These are phyloP conservation scores for Neospermospora avenae DNA, from an alignment of 2,329 filamentous ascomycete species.

Conservation along the genomic window DNA sequence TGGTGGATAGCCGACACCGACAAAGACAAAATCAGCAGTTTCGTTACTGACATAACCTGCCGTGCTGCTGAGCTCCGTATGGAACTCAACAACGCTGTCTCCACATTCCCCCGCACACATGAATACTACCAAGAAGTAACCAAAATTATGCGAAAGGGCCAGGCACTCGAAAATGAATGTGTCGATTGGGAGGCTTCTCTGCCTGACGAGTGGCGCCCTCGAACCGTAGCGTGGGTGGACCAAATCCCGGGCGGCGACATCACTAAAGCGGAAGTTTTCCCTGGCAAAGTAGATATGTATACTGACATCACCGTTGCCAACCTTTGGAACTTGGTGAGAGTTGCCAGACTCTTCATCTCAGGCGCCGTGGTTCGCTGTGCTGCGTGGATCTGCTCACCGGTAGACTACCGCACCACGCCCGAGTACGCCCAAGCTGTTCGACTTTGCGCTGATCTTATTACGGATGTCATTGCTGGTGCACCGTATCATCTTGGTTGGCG, in stretches of 20 bases:
- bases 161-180: constrained; percentile 51
- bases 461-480: constrained; percentile 58
- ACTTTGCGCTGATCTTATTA: constrained; percentile 50
- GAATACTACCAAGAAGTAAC: constrained; percentile 50
- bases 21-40: constrained; percentile 48
- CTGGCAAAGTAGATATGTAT: constrained; percentile 58
- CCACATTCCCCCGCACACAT: constrained; percentile 43
- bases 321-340: constrained; percentile 54
- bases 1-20: constrained; percentile 58
- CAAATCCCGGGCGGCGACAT: constrained; percentile 51
- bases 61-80: constrained; percentile 53
- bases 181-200: constrained; percentile 49
- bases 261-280: constrained; percentile 52
- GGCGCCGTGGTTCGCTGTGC: constrained; percentile 56
- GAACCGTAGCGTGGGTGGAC: constrained; percentile 56
- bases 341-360: constrained; percentile 52
- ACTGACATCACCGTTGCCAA: constrained; percentile 56
- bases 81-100: constrained; percentile 50
- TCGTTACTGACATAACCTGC: constrained; percentile 44
- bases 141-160: constrained; percentile 49
- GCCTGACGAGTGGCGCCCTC: constrained; percentile 49
- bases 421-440: constrained; percentile 56
- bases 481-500: constrained; percentile 62
- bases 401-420: constrained; percentile 60
- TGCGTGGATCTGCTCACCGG: constrained; percentile 57